phyloP scores from a whole-genome alignment of 1,284 basidiomycete species.

The Tranzscheliella williamsii region DNA sequence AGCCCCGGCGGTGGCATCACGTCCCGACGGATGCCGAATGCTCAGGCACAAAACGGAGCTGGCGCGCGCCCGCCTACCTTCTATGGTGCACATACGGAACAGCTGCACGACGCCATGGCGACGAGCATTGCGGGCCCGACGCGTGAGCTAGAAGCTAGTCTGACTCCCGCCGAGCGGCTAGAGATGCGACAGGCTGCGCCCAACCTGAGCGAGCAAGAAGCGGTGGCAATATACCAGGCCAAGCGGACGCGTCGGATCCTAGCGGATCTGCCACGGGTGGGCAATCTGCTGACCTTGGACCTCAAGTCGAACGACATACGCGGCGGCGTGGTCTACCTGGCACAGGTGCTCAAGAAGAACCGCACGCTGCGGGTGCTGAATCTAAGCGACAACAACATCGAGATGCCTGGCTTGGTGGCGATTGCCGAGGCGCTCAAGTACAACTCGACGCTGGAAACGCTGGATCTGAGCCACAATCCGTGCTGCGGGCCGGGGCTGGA shows the following conservation, averaged over 20 bases:
- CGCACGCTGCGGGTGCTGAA: conserved; percentile 91
- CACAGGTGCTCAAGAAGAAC: conserved; percentile 93
- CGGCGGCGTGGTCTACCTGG: conserved; percentile 80
- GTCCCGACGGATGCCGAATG: conserved; percentile 35
- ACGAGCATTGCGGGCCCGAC: conserved; percentile 21
- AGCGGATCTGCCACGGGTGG: conserved; percentile 77
- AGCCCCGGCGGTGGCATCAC: conserved; percentile 51
- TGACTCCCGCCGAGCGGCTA: conserved; percentile 25
- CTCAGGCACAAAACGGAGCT: conserved; percentile 7
- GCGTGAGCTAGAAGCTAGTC: conserved; percentile 16
- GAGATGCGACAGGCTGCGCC: conserved; percentile 14
- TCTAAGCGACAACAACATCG: conserved; percentile 88
- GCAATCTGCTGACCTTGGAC: conserved; percentile 84
- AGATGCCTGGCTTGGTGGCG: conserved; percentile 75
- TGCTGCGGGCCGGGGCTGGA: conserved; percentile 84
- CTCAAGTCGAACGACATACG: conserved; percentile 86
- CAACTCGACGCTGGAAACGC: conserved; percentile 87
- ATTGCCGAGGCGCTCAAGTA: conserved; percentile 94
- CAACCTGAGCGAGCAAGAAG: conserved; percentile 36
- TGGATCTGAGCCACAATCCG: conserved; percentile 89
- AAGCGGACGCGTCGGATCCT: conserved; percentile 44
- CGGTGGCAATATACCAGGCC: conserved; percentile 36
- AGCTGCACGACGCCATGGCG: conserved; percentile 37
- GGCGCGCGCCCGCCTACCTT: conserved; percentile 5
- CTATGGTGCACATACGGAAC: conserved; percentile 30